These are phyloP conservation scores for Neonectria magnoliae DNA, from an alignment of 2,329 filamentous ascomycete species.

Conservation along the genomic window DNA sequence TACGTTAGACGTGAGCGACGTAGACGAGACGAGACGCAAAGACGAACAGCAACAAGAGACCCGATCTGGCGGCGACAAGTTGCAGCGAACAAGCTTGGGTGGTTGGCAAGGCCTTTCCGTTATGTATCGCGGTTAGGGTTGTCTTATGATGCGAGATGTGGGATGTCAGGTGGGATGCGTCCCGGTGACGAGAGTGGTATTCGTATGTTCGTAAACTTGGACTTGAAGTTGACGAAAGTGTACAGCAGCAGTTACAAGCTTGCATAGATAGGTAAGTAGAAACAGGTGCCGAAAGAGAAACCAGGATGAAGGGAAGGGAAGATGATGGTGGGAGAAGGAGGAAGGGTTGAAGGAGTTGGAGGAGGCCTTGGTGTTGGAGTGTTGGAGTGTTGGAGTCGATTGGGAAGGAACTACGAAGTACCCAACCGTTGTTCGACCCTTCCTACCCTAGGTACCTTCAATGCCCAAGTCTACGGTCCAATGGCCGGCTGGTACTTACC, in stretches of 20 bases:
- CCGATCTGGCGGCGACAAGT: slow-evolving; percentile 1
- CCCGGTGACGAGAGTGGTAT: neutral
- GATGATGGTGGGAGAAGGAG: neutral
- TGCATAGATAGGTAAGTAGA: neutral
- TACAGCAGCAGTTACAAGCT: neutral
- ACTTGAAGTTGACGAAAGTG: neutral
- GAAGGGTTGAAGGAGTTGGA: neutral
- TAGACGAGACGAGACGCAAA: slow-evolving; percentile 26
- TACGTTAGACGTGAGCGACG: slow-evolving; percentile 22
- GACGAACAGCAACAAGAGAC: slow-evolving; percentile 12
- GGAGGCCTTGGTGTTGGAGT: slow-evolving; percentile 2
- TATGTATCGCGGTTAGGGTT: slow-evolving; percentile 1
- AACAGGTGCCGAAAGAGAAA: neutral
- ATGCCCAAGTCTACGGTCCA: neutral
- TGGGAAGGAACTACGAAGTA: slow-evolving; percentile 5
- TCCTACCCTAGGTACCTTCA: slow-evolving; percentile 5
- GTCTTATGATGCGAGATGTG: slow-evolving; percentile 4
- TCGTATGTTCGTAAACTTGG: neutral
- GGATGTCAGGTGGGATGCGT: slow-evolving; percentile 6
- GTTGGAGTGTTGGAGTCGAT: neutral
- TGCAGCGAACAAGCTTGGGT: neutral
- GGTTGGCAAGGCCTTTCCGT: neutral
- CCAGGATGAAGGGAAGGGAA: neutral
- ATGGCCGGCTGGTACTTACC: neutral
- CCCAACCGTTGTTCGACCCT: neutral